Conservation (phyloP, 371 early-diverging fungal species). For the Mucor plumbeus region DNA sequence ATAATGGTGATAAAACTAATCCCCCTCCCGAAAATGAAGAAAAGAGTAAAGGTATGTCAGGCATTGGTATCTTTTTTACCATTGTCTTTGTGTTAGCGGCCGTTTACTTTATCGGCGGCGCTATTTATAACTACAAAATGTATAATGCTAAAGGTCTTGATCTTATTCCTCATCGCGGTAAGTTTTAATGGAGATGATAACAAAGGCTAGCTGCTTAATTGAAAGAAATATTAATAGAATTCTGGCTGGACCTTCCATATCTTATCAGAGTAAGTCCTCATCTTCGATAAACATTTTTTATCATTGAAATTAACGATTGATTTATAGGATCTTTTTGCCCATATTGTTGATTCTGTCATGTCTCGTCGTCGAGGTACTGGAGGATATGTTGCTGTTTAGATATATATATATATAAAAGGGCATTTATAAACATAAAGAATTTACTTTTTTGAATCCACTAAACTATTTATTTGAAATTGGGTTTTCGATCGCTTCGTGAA, state of each 20-base stretch:
- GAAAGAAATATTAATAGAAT: slow-evolving; percentile 30
- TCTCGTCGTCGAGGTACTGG: slow-evolving; percentile 54
- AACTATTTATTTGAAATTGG: too few relatives aligned
- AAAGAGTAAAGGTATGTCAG: slow-evolving; percentile 41
- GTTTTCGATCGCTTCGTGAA: too few relatives aligned
- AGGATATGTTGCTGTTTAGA: slow-evolving; percentile 53
- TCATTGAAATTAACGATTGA: not conserved
- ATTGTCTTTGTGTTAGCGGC: slow-evolving; percentile 49
- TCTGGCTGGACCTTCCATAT: slow-evolving; percentile 58
- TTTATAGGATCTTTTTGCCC: slow-evolving; percentile 49
- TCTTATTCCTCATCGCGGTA: slow-evolving; percentile 68
- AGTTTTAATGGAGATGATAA: not conserved
- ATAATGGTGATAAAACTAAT: slow-evolving; percentile 17
- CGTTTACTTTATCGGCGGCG: slow-evolving; percentile 64
- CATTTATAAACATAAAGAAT: not conserved
- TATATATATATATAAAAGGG: not conserved
- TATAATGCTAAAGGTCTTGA: slow-evolving; percentile 65
- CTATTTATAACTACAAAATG: slow-evolving; percentile 62
- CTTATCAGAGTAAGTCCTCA: slow-evolving; percentile 40
- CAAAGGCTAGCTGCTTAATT: not conserved
- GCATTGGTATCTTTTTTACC: slow-evolving; percentile 60
- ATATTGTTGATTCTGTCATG: slow-evolving; percentile 47
- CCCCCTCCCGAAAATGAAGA: slow-evolving; percentile 11
- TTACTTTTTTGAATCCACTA: too few relatives aligned
- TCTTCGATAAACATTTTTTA: not conserved